phyloP scores from a whole-genome alignment of 495 filamentous ascomycete genomes.

The Daldinia loculata region DNA sequence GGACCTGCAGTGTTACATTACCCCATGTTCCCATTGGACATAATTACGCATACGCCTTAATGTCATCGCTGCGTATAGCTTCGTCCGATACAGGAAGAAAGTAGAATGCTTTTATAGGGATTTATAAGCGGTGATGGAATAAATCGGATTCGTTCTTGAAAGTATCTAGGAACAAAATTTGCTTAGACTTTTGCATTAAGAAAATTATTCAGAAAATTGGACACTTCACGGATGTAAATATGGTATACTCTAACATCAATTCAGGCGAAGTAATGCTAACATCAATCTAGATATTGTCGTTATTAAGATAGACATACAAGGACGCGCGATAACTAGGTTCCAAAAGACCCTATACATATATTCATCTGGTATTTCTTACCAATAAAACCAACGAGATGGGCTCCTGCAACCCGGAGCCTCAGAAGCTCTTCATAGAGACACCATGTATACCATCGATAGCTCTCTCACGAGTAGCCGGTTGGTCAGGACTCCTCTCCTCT shows the following conservation, averaged over 20 bases:
- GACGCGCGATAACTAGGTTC: neutral
- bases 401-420: constrained; percentile 47
- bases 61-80: constrained; percentile 16
- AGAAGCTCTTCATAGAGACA: constrained; percentile 74
- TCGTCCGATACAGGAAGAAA: constrained; percentile 26
- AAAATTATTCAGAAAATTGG: neutral
- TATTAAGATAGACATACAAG: neutral
- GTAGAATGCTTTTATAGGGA: neutral
- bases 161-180: neutral
- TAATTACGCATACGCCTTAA: constrained; percentile 26
- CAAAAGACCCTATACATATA: neutral
- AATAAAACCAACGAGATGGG: constrained; percentile 46
- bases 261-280: neutral
- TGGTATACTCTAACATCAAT: neutral
- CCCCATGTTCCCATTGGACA: neutral
- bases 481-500: constrained; percentile 54
- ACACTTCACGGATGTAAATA: neutral
- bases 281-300: neutral
- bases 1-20: constrained; percentile 23
- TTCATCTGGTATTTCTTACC: neutral
- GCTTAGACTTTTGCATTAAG: neutral
- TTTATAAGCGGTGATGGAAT: neutral
- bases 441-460: constrained; percentile 73
- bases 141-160: neutral
- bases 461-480: constrained; percentile 76